Percentiles rank a stretch among this genome's conserved stretches.
phyloP scores from a whole-genome alignment of 768 basidiomycete genomes.

The Agrocybe praecox region DNA sequence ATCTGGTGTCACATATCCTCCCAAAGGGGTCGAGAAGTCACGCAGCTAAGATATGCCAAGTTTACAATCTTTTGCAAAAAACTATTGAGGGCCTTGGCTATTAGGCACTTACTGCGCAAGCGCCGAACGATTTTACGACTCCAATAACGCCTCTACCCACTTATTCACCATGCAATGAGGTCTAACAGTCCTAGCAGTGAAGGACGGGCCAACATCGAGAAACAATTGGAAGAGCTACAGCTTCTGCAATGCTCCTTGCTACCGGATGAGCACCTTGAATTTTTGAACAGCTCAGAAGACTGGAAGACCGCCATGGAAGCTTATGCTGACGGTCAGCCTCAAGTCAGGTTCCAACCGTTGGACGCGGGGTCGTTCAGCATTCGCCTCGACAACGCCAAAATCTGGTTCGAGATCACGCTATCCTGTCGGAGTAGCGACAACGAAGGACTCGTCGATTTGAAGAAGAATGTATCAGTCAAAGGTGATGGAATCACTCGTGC shows the following conservation, averaged over 20 bases:
- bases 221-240: constrained; percentile 51
- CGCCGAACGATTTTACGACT: no score
- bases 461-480: constrained; percentile 36
- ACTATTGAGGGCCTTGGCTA: no score
- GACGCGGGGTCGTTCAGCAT: constrained; percentile 31
- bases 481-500: constrained; percentile 47
- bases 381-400: constrained; percentile 22
- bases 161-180: no score
- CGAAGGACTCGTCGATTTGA: background rate
- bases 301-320: constrained; percentile 26
- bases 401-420: constrained; percentile 39
- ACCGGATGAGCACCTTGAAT: constrained; percentile 54
- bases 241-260: constrained; percentile 65
- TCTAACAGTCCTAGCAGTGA: no score
- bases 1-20: no score
- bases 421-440: background rate
- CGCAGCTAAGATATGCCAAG: no score
- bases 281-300: constrained; percentile 38
- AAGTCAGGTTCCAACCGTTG: background rate
- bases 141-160: no score
- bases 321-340: constrained; percentile 7
- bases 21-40: no score
- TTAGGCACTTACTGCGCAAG: no score
- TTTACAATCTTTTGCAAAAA: no score
- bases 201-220: no score